These are phyloP conservation scores for Saccharomycopsis sp. DNA, from an alignment of 805 yeast genomes.

Conservation along the genomic window DNA sequence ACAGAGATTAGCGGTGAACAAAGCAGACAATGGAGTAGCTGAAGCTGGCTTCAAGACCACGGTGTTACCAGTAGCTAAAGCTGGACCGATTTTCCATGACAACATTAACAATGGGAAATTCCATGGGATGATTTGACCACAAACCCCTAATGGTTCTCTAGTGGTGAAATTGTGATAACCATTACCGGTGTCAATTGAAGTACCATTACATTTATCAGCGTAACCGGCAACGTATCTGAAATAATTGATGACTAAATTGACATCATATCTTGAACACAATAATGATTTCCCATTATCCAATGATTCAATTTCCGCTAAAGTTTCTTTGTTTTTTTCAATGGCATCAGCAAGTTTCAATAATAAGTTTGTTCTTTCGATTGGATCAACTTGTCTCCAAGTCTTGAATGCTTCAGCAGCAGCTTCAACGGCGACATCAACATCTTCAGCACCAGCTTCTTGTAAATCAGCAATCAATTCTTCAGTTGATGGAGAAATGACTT, in stretches of 20 bases:
- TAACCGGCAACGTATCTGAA: conserved; percentile 48
- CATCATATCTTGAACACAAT: conserved; percentile 42
- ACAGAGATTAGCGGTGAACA: conserved; percentile 45
- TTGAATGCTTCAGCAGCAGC: conserved; percentile 69
- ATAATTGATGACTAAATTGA: conserved; percentile 39
- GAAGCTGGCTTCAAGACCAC: conserved; percentile 59
- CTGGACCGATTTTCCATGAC: conserved; percentile 65
- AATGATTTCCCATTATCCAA: conserved; percentile 50
- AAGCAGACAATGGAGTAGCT: conserved; percentile 60
- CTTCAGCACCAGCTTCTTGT: conserved; percentile 43
- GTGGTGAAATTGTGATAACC: conserved; percentile 47
- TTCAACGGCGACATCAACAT: conserved; percentile 45
- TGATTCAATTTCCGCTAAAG: conserved; percentile 43
- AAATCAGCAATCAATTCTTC: conserved; percentile 53
- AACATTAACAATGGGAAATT: conserved; percentile 64
- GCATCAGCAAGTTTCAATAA: conserved; percentile 43
- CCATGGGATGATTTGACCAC: conserved; percentile 71
- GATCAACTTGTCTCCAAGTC: conserved; percentile 42
- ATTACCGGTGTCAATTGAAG: conserved; percentile 42
- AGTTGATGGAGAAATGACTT: conserved; percentile 50
- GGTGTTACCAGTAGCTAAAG: conserved; percentile 60
- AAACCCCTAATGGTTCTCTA: conserved; percentile 62
- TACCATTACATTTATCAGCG: conserved; percentile 46
- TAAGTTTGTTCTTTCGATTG: conserved; percentile 35
- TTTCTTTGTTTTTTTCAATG: conserved; percentile 41